Conservation (phyloP, 352 stramenopile genomes). For the Peronospora farinosa region DNA sequence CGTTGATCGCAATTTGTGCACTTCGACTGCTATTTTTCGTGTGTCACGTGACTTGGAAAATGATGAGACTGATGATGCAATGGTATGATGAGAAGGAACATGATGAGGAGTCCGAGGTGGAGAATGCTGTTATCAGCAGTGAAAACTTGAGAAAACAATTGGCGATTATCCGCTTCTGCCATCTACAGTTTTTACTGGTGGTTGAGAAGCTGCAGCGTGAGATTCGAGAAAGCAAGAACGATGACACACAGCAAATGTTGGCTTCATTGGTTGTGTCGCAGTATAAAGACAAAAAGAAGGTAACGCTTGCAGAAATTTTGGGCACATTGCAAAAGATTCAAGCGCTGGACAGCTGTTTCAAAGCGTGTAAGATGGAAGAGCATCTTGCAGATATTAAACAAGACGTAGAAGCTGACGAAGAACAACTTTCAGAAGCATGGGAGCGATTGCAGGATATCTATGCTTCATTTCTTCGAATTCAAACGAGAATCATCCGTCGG, state of each 20-base stretch:
- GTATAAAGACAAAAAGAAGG: slow-evolving; percentile 15
- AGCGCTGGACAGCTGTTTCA: slow-evolving; percentile 27
- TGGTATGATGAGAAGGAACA: slow-evolving; percentile 16
- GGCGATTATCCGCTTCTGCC: slow-evolving; percentile 34
- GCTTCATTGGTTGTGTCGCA: slow-evolving; percentile 20
- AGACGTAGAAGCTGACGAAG: slow-evolving; percentile 20
- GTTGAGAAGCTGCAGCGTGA: slow-evolving; percentile 46
- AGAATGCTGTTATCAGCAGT: slow-evolving; percentile 2
- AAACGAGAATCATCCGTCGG: slow-evolving; percentile 30
- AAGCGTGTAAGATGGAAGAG: slow-evolving; percentile 21
- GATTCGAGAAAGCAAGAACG: slow-evolving; percentile 20
- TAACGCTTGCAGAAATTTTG: slow-evolving; percentile 35
- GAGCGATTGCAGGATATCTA: slow-evolving; percentile 35
- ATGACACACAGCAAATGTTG: slow-evolving; percentile 34
- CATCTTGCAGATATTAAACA: slow-evolving; percentile 27
- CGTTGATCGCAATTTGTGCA: slow-evolving; percentile 31
- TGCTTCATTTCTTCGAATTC: slow-evolving; percentile 37
- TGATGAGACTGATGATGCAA: slow-evolving; percentile 23
- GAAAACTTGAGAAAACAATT: slow-evolving; percentile 20
- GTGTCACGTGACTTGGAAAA: slow-evolving; percentile 23
- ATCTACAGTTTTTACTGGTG: slow-evolving; percentile 37
- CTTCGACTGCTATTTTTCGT: slow-evolving; percentile 26
- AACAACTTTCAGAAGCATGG: slow-evolving; percentile 22
- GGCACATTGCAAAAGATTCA: slow-evolving; percentile 32
- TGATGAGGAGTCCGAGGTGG: slow-evolving; percentile 1